A percentile compares a stretch with the other conserved stretches of the same genome.
Evolutionary conservation across 129 eudicot species (phyloP).

Genomic region (Ambrosia trifida): DNA sequence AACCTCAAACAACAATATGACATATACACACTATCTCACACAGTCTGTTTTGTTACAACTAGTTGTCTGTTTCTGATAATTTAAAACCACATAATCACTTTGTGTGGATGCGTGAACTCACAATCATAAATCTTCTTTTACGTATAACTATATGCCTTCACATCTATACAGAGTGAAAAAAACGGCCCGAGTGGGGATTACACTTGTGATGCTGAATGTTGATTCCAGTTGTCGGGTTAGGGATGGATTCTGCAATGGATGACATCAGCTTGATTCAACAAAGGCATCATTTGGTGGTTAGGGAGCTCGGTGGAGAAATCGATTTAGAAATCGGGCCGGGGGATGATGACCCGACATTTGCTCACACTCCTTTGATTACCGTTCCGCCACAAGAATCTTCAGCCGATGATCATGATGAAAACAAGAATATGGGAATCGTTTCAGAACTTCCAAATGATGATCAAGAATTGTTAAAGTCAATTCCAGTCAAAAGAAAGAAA

Average conservation of each 20-base stretch:
- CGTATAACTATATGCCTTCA: not conserved
- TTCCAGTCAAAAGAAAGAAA: slow-evolving; percentile 75
- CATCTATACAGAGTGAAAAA: slow-evolving; percentile 33
- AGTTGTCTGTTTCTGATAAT: not conserved
- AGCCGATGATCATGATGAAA: slow-evolving; percentile 72
- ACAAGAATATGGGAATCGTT: slow-evolving; percentile 59
- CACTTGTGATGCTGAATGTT: slow-evolving; percentile 97
- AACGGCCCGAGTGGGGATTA: slow-evolving; percentile 32
- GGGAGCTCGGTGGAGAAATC: slow-evolving; percentile 89
- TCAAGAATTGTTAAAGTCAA: slow-evolving; percentile 64
- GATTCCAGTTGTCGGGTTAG: slow-evolving; percentile 71
- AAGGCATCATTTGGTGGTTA: slow-evolving; percentile 82
- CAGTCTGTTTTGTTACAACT: not conserved
- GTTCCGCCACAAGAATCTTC: slow-evolving; percentile 78
- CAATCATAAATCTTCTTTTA: not conserved
- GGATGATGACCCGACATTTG: slow-evolving; percentile 72
- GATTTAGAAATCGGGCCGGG: slow-evolving; percentile 95
- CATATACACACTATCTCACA: not conserved
- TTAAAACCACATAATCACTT: not conserved
- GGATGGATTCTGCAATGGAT: slow-evolving; percentile 94
- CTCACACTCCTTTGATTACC: slow-evolving; percentile 49
- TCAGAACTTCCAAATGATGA: slow-evolving; percentile 65
- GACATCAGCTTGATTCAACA: slow-evolving; percentile 89
- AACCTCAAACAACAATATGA: not conserved
- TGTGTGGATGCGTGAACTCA: not conserved